A percentile compares a stretch with the other conserved stretches of the same genome.
Evolutionary conservation across 2,329 filamentous ascomycete species (phyloP).

Genomic region (Knufia fluminis): DNA sequence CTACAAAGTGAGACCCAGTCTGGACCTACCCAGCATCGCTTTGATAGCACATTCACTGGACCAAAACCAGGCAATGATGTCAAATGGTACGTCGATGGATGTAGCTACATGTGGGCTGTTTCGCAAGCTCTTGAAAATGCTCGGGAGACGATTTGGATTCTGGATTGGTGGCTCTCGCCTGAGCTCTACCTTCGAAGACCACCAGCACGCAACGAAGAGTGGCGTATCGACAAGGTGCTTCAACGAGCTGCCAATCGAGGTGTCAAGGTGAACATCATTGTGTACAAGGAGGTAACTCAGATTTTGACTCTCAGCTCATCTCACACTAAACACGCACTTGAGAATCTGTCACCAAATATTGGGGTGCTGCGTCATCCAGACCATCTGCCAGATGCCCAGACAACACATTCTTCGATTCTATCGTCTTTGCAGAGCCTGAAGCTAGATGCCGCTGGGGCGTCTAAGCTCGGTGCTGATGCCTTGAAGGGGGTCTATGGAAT

Average conservation of each 20-base stretch:
- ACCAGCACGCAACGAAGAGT: slow-evolving; percentile 70
- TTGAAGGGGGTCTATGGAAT: slow-evolving; percentile 74
- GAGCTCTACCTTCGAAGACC: slow-evolving; percentile 76
- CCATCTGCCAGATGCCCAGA: slow-evolving; percentile 65
- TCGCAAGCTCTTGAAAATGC: slow-evolving; percentile 67
- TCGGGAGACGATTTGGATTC: slow-evolving; percentile 65
- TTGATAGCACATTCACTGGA: slow-evolving; percentile 53
- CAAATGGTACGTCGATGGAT: slow-evolving; percentile 80
- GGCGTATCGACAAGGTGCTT: slow-evolving; percentile 75
- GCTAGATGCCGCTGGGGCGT: slow-evolving; percentile 45
- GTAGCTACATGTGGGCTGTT: slow-evolving; percentile 75
- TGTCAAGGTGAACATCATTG: slow-evolving; percentile 74
- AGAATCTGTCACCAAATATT: slow-evolving; percentile 72
- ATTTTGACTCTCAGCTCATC: slow-evolving; percentile 62
- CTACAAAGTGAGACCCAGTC: slow-evolving; percentile 8
- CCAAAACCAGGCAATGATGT: slow-evolving; percentile 58
- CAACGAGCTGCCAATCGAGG: slow-evolving; percentile 73
- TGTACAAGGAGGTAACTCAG: slow-evolving; percentile 85
- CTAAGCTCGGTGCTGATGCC: slow-evolving; percentile 61
- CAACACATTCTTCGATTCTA: slow-evolving; percentile 50
- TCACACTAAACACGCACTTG: slow-evolving; percentile 72
- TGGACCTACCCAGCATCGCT: slow-evolving; percentile 32
- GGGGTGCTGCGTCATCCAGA: slow-evolving; percentile 85
- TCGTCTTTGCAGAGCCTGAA: slow-evolving; percentile 48
- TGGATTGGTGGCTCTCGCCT: slow-evolving; percentile 80